phyloP scores from a whole-genome alignment of 768 basidiomycete genomes.

The Kwoniella europaea region DNA sequence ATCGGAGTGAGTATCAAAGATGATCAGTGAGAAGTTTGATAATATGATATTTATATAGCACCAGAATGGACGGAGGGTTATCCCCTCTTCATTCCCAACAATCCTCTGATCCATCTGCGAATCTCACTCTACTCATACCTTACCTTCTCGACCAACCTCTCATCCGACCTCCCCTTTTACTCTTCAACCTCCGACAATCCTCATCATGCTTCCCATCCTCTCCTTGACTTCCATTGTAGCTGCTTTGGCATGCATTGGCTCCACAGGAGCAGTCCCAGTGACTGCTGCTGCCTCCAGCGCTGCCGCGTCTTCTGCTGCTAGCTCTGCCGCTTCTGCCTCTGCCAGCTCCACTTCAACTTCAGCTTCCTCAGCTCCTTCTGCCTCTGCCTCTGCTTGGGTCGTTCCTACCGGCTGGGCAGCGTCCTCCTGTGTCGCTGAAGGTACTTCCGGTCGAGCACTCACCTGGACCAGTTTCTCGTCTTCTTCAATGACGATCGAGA shows the following conservation, averaged over 20 bases:
- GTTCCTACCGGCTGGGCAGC: slow-evolving; percentile 32
- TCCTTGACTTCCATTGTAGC: slow-evolving; percentile 9
- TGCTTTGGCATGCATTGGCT: slow-evolving; percentile 14
- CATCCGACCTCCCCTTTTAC: slow-evolving; percentile 4
- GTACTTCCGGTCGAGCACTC: slow-evolving; percentile 34
- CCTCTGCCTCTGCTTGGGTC: slow-evolving; percentile 21
- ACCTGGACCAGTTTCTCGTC: slow-evolving; percentile 18
- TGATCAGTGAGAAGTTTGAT: no score
- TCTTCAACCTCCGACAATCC: slow-evolving; percentile 13
- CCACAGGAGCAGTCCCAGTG: slow-evolving; percentile 4
- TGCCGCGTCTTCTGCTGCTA: slow-evolving; percentile 1
- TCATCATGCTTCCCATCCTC: slow-evolving; percentile 12
- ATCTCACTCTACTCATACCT: background rate
- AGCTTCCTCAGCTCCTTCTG: slow-evolving; percentile 12
- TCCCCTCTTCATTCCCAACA: no score
- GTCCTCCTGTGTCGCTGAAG: slow-evolving; percentile 30
- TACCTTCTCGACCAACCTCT: slow-evolving; percentile 8
- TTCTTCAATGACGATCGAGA: slow-evolving; percentile 49
- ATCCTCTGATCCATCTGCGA: background rate
- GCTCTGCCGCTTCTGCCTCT: background rate
- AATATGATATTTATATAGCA: no score
- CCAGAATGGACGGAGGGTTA: no score
- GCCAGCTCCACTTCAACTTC: slow-evolving; percentile 14
- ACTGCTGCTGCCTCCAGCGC: background rate
- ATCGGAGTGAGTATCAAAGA: no score